phyloP scores from a whole-genome alignment of 2,329 filamentous ascomycete species.

The Arachnomyces sp. region DNA sequence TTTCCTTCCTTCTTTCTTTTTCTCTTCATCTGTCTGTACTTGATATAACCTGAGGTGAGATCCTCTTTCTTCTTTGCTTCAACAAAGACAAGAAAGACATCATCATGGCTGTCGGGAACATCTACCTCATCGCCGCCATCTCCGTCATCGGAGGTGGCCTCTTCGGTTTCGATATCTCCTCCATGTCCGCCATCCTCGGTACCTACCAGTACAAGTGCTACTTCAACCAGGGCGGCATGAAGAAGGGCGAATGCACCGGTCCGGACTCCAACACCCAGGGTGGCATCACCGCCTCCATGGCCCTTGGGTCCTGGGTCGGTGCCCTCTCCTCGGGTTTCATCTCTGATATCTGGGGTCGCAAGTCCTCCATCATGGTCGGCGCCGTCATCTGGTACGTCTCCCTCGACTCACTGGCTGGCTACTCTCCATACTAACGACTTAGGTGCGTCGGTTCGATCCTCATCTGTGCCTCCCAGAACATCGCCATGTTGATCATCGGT shows the following conservation, averaged over 20 bases:
- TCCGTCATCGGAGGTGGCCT: conserved; percentile 59
- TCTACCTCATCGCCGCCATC: conserved; percentile 53
- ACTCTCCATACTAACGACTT: conserved; percentile 13
- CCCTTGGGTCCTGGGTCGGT: conserved; percentile 62
- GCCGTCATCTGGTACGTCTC: conserved; percentile 41
- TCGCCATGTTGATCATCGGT: conserved; percentile 64
- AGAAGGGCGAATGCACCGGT: conserved; percentile 38
- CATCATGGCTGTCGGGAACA: conserved; percentile 44
- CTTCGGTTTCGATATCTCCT: conserved; percentile 73
- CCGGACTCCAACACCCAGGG: conserved; percentile 52
- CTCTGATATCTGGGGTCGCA: conserved; percentile 50
- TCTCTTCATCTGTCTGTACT: no score
- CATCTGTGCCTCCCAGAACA: conserved; percentile 56
- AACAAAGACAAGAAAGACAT: not conserved
- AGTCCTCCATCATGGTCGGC: conserved; percentile 47
- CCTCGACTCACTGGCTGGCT: conserved; percentile 8
- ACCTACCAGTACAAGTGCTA: conserved; percentile 64
- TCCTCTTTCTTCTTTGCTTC: conserved; percentile 4
- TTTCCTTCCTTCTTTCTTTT: no score
- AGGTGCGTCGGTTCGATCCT: conserved; percentile 52
- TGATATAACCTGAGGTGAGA: no score
- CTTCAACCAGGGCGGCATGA: conserved; percentile 50
- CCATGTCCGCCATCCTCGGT: conserved; percentile 62
- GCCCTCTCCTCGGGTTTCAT: conserved; percentile 49
- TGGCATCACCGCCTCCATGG: conserved; percentile 66